phyloP scores from a whole-genome alignment of 2,329 filamentous ascomycete species.

The Dichotomopilus funicola region DNA sequence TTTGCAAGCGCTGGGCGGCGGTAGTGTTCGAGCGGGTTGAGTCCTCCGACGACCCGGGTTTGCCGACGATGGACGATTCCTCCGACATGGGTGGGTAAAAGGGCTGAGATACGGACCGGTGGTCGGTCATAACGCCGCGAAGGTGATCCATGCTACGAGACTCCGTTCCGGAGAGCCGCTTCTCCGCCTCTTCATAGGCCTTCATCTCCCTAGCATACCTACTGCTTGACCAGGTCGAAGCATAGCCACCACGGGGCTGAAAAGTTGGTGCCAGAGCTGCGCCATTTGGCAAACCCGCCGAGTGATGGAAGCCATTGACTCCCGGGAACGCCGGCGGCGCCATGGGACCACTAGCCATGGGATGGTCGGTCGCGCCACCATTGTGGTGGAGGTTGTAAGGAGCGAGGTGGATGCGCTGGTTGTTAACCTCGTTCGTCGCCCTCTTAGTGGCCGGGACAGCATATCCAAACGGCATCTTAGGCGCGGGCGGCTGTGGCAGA shows the following conservation, averaged over 20 bases:
- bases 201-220: slow-evolving; percentile 17
- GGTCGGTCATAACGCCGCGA: background rate
- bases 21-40: background rate
- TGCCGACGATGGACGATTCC: background rate
- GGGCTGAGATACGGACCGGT: slow-evolving; percentile 8
- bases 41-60: background rate
- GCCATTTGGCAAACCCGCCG: slow-evolving; percentile 36
- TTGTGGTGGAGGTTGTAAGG: slow-evolving; percentile 11
- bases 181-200: slow-evolving; percentile 14
- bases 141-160: background rate
- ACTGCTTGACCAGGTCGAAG: slow-evolving; percentile 14
- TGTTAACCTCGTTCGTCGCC: slow-evolving; percentile 2
- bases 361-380: slow-evolving; percentile 11
- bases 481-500: background rate
- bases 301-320: slow-evolving; percentile 27
- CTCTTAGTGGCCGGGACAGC: background rate
- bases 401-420: slow-evolving; percentile 1
- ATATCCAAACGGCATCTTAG: background rate
- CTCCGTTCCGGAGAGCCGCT: slow-evolving; percentile 6
- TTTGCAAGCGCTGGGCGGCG: slow-evolving; percentile 1
- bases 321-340: background rate
- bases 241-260: slow-evolving; percentile 33
- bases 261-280: slow-evolving; percentile 46
- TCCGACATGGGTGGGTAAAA: slow-evolving; percentile 1
- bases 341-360: background rate